Evolutionary conservation across 495 filamentous ascomycete species (phyloP).

Genomic region (Penicillium lividum): DNA sequence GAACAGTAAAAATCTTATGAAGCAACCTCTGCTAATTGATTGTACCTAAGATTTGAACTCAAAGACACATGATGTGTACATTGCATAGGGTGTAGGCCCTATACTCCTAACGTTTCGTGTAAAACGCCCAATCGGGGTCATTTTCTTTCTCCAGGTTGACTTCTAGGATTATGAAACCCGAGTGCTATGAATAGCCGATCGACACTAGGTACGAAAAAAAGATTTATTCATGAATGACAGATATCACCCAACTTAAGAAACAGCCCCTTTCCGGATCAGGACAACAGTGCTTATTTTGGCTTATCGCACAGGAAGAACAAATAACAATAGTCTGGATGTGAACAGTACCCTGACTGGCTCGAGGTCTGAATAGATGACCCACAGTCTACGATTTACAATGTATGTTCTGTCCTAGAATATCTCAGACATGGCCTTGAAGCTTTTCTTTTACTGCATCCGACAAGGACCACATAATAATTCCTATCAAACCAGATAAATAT

Average conservation of each 20-base stretch:
- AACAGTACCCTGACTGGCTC: neutral
- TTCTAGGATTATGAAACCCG: too few relatives aligned
- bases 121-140: neutral
- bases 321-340: neutral
- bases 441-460: conserved; percentile 20
- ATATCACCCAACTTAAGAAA: neutral
- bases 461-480: conserved; percentile 1
- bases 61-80: too few relatives aligned
- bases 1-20: too few relatives aligned
- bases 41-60: too few relatives aligned
- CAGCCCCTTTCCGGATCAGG: neutral
- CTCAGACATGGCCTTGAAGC: neutral
- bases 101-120: neutral
- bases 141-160: neutral
- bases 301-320: neutral
- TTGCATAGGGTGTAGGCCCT: too few relatives aligned
- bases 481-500: conserved; percentile 23
- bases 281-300: neutral
- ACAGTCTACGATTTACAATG: neutral
- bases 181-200: neutral
- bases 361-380: neutral
- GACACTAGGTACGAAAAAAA: neutral
- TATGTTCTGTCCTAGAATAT: neutral
- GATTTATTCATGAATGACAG: neutral
- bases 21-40: too few relatives aligned